phyloP scores from a whole-genome alignment of 2,329 filamentous ascomycete genomes.

The Drechslerella coelobrocha region DNA sequence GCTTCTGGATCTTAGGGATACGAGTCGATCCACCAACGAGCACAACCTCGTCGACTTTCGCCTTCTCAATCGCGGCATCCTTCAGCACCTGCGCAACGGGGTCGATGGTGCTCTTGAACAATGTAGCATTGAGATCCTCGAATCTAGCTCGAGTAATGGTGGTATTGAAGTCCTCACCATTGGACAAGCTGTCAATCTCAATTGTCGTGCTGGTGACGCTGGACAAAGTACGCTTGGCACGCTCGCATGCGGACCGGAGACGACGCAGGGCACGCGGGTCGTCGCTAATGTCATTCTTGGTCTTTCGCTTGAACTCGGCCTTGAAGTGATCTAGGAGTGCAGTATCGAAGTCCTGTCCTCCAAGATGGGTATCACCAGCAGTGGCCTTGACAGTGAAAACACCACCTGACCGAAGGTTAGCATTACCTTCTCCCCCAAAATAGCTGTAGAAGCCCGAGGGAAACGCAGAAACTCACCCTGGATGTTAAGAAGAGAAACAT shows the following conservation, averaged over 20 bases:
- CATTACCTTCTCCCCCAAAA: neutral
- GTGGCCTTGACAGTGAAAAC: constrained; percentile 99
- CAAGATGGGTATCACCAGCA: constrained; percentile 94
- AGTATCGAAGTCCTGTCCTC: constrained; percentile 95
- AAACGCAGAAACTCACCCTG: constrained; percentile 66
- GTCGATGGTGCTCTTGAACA: constrained; percentile 90
- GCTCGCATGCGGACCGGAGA: constrained; percentile 97
- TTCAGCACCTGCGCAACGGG: constrained; percentile 96
- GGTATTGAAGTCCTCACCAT: constrained; percentile 96
- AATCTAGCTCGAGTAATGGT: constrained; percentile 98
- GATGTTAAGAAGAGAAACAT: constrained; percentile 99
- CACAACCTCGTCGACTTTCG: constrained; percentile 94
- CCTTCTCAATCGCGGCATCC: constrained; percentile 87
- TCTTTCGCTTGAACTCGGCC: constrained; percentile 87
- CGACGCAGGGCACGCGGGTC: constrained; percentile 93
- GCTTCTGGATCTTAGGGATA: constrained; percentile 99
- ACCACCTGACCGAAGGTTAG: constrained; percentile 62
- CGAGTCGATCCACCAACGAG: constrained; percentile 98
- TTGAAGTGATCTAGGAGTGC: constrained; percentile 96
- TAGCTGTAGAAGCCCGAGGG: neutral
- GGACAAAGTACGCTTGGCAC: constrained; percentile 98
- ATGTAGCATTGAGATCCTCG: constrained; percentile 96
- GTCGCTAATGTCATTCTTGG: constrained; percentile 74
- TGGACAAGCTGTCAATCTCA: constrained; percentile 98
- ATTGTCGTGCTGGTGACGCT: constrained; percentile 97